Evolutionary conservation across 192 early-diverging fungal species (phyloP).

Genomic region (Mortierella antarctica): DNA sequence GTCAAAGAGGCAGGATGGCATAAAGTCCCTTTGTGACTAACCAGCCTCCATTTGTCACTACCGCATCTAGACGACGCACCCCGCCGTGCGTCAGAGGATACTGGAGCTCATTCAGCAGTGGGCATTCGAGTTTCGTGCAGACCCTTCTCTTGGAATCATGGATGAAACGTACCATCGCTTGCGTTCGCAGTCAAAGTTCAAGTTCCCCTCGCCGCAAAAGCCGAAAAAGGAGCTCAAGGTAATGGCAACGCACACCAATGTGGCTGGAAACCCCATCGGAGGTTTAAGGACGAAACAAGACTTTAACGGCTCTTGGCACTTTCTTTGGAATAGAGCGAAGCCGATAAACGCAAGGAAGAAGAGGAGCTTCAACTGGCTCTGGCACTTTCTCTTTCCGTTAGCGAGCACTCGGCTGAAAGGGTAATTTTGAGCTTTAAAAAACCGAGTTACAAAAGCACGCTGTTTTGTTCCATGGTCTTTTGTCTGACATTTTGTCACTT

Average conservation of each 20-base stretch:
- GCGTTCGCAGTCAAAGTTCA: constrained; percentile 67
- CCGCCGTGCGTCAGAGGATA: constrained; percentile 81
- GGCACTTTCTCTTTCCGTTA: constrained; percentile 86
- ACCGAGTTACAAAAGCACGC: no score
- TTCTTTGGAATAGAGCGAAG: constrained; percentile 58
- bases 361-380: constrained; percentile 94
- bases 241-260: background rate
- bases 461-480: no score
- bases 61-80: constrained; percentile 69
- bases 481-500: background rate
- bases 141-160: constrained; percentile 84
- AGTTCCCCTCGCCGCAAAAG: constrained; percentile 82
- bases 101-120: constrained; percentile 93
- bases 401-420: constrained; percentile 49
- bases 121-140: constrained; percentile 84
- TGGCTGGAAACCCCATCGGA: background rate
- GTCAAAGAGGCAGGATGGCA: background rate
- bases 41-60: background rate
- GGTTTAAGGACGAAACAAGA: background rate
- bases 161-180: constrained; percentile 74
- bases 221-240: constrained; percentile 77
- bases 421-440: constrained; percentile 11
- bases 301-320: background rate
- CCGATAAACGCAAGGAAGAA: constrained; percentile 93
- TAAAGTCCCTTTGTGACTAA: constrained; percentile 3